Base-by-base conservation (phyloP, 805 yeast species). In the Wickerhamomyces alni region DNA sequence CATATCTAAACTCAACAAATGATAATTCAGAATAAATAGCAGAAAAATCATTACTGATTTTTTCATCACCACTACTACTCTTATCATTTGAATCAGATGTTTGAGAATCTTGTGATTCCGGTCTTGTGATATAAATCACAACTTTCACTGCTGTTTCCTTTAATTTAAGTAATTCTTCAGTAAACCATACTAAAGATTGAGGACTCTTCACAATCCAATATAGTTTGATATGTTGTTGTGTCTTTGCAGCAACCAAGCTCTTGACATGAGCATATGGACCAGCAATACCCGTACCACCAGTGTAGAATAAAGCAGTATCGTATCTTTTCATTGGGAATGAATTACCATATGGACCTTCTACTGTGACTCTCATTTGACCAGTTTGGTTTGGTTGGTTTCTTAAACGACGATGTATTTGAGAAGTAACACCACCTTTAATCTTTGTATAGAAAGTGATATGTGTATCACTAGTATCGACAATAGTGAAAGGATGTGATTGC, bases 401-500 rank as follows among this genome's bases (percentile, higher is more conserved):
- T 58, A 43, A 51, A 26, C 37, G 57, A 39, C 44, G 62, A 35
- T 52, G 67, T 31, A 45, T 39, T 17, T 44, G 36, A 16, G 55
- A 48, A n/a, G 57, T 53, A 25, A 77, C 59, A 52, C 87, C 87
- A 25, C 72, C 70, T 56, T 77, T 76, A 35, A 69, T 72, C 54
- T 73, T 75, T 44, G 75, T 66, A 47, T 60, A 67, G 44, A 74
- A 63, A 3, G 66, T 62, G 21, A 76, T 57, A 37, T 61, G 58
- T 45, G 61, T 60, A 28, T 62, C 63, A 38, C 52, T 54, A 5
- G 69, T 57, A 38, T 69, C 69, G 32, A 74, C 65, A 19, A 75
- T 60, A 4, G 91, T 79, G 60, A 85, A 82, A 12, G 91, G 91
- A 55, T 82, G 87, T 7, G 82, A 75, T 55, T 82, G 87, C 77